These are phyloP conservation scores for Stromatinia cepivora DNA, from an alignment of 2,329 filamentous ascomycete species.

Conservation along the genomic window DNA sequence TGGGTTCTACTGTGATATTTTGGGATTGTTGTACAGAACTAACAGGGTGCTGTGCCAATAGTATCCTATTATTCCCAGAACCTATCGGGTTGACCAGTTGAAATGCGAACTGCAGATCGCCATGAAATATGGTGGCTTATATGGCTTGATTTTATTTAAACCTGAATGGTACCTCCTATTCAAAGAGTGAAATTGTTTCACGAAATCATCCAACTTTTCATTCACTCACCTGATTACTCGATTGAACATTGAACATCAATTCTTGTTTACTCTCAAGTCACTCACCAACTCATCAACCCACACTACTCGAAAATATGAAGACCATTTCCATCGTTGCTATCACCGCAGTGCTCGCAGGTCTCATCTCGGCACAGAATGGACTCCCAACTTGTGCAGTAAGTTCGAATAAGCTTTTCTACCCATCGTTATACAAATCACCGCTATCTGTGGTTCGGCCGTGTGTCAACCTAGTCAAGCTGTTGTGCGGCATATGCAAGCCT, in stretches of 20 bases:
- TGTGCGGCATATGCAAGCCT: background rate
- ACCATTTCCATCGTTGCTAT: constrained; percentile 42
- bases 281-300: background rate
- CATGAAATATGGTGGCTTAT: background rate
- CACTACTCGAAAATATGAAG: constrained; percentile 25
- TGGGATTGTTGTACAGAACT: too few relatives aligned
- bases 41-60: too few relatives aligned
- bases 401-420: constrained; percentile 28
- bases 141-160: constrained; percentile 15
- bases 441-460: background rate
- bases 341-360: constrained; percentile 53
- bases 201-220: background rate
- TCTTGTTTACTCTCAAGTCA: background rate
- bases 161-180: background rate
- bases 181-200: background rate
- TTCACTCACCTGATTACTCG: background rate
- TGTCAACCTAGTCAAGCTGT: background rate
- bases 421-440: background rate
- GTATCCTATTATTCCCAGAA: too few relatives aligned
- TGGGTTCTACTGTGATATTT: too few relatives aligned
- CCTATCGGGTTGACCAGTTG: too few relatives aligned
- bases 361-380: constrained; percentile 51
- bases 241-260: background rate
- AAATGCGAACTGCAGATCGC: background rate
- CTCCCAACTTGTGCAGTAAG: constrained; percentile 59